phyloP scores from a whole-genome alignment of 2,329 filamentous ascomycete genomes.

The Lachnellula subtilissima region DNA sequence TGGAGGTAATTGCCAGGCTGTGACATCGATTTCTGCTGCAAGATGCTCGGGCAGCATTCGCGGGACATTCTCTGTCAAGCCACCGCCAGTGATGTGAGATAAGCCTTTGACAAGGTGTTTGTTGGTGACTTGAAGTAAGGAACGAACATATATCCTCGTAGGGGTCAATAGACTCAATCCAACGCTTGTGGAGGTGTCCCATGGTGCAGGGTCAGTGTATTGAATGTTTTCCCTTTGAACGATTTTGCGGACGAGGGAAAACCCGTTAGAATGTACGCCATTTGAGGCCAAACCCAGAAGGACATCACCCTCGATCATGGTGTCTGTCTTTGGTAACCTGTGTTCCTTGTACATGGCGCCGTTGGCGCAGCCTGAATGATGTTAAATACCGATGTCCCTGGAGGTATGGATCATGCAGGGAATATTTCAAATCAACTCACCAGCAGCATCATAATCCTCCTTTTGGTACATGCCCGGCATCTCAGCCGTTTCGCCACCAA shows the following conservation, averaged over 20 bases:
- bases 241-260: constrained; percentile 91
- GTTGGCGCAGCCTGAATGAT: constrained; percentile 64
- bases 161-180: constrained; percentile 80
- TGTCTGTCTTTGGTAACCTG: constrained; percentile 69
- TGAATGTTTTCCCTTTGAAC: constrained; percentile 66
- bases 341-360: constrained; percentile 69
- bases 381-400: background rate
- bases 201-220: constrained; percentile 72
- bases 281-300: constrained; percentile 80
- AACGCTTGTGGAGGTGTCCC: constrained; percentile 59
- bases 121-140: constrained; percentile 62
- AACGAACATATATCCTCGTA: constrained; percentile 88
- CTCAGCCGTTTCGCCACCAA: constrained; percentile 97
- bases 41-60: constrained; percentile 81
- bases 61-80: constrained; percentile 88
- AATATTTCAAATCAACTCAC: background rate
- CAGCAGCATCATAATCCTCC: constrained; percentile 85
- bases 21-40: constrained; percentile 74
- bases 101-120: constrained; percentile 77
- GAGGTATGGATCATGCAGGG: background rate
- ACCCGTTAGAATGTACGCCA: constrained; percentile 94
- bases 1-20: constrained; percentile 67
- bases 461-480: constrained; percentile 89
- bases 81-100: constrained; percentile 94
- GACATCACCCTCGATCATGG: constrained; percentile 78